Evolutionary conservation across 768 basidiomycete species (phyloP), one percentile per base, ranked within the genome.

Genomic region (Phlegmacium glaucopus): DNA sequence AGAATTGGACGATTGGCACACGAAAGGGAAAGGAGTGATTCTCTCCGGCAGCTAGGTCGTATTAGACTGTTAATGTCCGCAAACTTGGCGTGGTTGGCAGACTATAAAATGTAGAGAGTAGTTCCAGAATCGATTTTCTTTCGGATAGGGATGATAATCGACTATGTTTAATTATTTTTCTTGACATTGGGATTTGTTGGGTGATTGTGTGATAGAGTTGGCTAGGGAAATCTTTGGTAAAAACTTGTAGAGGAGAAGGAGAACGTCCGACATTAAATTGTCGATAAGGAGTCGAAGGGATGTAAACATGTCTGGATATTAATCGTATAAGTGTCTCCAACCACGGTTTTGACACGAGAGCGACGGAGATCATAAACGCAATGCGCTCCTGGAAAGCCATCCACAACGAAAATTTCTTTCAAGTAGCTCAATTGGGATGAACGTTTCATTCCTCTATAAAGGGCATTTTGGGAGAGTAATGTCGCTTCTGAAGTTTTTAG

Each of bases 361-460:
- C 56, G 9, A 68, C 49, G 4, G 64, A 55, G 10, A 56, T 57
- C 61, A 68, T 65, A 22, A 74, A 55, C 8, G 48, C 36, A 27
- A 60, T 58, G 35, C 74, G 69, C 28, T 72, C 70, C 22, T 56
- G 4, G 59, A 48, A 1, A 53, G 35, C 75, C 75, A 77, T 25
- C 62, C 54, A 18, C 60, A 54, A 6, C 26, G 42, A 47, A 76
- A 46, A 29, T 75, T 70, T 26, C 64, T 48, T 45, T 67, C 67
- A 42, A 69, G 48, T 35, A 77, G 57, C 45, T n/a, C n/a, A n/a
- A n/a, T n/a, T n/a, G n/a, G n/a, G n/a, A n/a, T n/a, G n/a, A n/a
- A n/a, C n/a, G n/a, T n/a, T n/a, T n/a, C n/a, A n/a, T n/a, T n/a
- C n/a, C n/a, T n/a, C n/a, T n/a, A n/a, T n/a, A n/a, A n/a, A n/a